These are phyloP conservation scores for Leptographium procerum DNA, from an alignment of 2,329 filamentous ascomycete species.

Conservation along the genomic window DNA sequence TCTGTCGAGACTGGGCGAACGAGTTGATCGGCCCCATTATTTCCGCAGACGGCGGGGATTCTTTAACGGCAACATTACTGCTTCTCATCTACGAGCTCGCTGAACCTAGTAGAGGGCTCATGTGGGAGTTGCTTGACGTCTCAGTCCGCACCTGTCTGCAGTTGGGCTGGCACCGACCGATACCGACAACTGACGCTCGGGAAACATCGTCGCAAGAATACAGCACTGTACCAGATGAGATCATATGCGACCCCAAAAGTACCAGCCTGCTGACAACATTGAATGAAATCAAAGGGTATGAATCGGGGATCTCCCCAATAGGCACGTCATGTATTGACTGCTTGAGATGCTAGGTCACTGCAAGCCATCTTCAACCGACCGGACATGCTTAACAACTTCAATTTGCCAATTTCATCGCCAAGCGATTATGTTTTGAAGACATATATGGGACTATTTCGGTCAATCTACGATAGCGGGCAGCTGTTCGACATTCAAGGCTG, in stretches of 20 bases:
- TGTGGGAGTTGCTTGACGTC: conserved; percentile 5
- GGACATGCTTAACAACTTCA: not conserved
- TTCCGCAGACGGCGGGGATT: not conserved
- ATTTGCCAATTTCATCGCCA: not conserved
- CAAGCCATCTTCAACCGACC: conserved; percentile 1
- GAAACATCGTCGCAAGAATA: not conserved
- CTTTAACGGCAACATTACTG: not conserved
- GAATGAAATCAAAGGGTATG: not conserved
- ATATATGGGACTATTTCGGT: not conserved
- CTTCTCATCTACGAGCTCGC: conserved; percentile 2
- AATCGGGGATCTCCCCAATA: not conserved
- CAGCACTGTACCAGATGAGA: not conserved
- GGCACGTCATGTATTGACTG: not conserved
- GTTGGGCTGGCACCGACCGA: conserved; percentile 1
- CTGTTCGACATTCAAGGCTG: not conserved
- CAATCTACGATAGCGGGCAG: not conserved
- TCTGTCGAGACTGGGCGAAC: not conserved
- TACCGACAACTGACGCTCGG: not conserved
- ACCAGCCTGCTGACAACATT: not conserved
- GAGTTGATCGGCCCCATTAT: not conserved
- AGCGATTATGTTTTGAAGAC: not conserved
- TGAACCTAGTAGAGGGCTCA: not conserved
- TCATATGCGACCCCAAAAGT: not conserved
- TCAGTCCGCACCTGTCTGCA: conserved; percentile 1
- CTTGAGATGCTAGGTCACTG: not conserved